Conservation (phyloP, 2,329 filamentous ascomycete species). For the Neofusicoccum cordaticola region DNA sequence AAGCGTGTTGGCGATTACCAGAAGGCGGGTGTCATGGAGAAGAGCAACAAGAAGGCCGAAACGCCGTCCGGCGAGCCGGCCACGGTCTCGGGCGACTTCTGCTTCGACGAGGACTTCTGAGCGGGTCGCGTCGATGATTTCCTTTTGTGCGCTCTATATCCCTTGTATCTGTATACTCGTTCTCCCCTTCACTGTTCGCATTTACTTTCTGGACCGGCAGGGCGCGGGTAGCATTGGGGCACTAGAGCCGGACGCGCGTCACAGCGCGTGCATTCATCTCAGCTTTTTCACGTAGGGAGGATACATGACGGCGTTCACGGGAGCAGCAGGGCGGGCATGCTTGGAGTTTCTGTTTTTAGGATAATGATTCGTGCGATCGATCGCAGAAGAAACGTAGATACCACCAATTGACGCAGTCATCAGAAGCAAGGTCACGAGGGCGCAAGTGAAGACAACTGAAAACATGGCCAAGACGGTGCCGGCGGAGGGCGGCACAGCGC, state of each 20-base stretch:
- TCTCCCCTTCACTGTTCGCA: conserved; percentile 25
- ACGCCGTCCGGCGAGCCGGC: conserved; percentile 45
- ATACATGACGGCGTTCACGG: conserved; percentile 9
- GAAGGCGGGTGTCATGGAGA: conserved; percentile 97
- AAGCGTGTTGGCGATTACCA: conserved; percentile 99
- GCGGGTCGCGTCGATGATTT: conserved; percentile 28
- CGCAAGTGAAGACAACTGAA: background rate
- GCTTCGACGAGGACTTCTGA: conserved; percentile 97
- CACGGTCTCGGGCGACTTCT: conserved; percentile 68
- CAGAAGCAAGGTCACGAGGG: background rate
- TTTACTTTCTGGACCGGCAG: conserved; percentile 21
- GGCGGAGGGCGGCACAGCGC: background rate
- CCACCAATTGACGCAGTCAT: conserved; percentile 9
- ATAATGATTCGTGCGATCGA: conserved; percentile 8
- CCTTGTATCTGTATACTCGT: conserved; percentile 18
- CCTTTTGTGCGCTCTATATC: conserved; percentile 22
- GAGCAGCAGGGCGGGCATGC: background rate
- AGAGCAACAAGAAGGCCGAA: conserved; percentile 65
- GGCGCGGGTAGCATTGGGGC: conserved; percentile 8
- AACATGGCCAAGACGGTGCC: background rate
- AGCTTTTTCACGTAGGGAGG: background rate
- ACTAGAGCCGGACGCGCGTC: background rate
- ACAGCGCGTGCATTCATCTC: conserved; percentile 7
- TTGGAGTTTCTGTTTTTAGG: conserved; percentile 16
- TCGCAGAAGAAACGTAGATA: conserved; percentile 14